Percentiles rank a stretch among this genome's conserved stretches.
Conservation (phyloP, 2,329 filamentous ascomycete genomes). For the Penicillium sp. region DNA sequence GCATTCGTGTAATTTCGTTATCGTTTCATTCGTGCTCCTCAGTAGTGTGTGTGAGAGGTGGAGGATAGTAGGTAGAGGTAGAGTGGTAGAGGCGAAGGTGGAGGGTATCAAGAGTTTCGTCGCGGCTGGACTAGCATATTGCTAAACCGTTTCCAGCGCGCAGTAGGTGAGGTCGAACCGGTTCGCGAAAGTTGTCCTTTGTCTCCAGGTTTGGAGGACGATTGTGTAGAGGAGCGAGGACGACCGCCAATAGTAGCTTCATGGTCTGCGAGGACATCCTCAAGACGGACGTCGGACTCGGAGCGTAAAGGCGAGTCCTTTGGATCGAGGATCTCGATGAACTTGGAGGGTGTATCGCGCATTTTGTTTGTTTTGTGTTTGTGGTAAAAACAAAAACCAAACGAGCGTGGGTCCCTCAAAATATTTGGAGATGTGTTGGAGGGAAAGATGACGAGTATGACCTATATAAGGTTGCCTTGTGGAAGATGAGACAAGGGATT, state of each 20-base stretch:
- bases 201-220: slow-evolving; percentile 35
- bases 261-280: slow-evolving; percentile 45
- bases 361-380: slow-evolving; percentile 13
- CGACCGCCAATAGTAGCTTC: slow-evolving; percentile 34
- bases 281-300: slow-evolving; percentile 43
- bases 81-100: not conserved
- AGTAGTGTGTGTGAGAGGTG: not conserved
- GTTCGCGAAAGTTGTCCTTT: slow-evolving; percentile 25
- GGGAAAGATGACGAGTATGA: not conserved
- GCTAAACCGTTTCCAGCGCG: slow-evolving; percentile 35
- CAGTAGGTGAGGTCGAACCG: slow-evolving; percentile 26
- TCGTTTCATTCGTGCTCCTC: not conserved
- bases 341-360: slow-evolving; percentile 42
- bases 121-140: slow-evolving; percentile 32
- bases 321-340: slow-evolving; percentile 46
- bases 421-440: not conserved
- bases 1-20: slow-evolving; percentile 1
- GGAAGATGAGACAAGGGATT: slow-evolving; percentile 17
- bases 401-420: not conserved
- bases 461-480: not conserved
- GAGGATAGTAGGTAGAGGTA: not conserved
- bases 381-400: not conserved
- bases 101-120: slow-evolving; percentile 19
- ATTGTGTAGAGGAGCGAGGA: slow-evolving; percentile 37
- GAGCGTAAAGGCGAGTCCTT: slow-evolving; percentile 35